phyloP scores from a whole-genome alignment of 305 asterid genomes.

The Plantago coronopus region DNA sequence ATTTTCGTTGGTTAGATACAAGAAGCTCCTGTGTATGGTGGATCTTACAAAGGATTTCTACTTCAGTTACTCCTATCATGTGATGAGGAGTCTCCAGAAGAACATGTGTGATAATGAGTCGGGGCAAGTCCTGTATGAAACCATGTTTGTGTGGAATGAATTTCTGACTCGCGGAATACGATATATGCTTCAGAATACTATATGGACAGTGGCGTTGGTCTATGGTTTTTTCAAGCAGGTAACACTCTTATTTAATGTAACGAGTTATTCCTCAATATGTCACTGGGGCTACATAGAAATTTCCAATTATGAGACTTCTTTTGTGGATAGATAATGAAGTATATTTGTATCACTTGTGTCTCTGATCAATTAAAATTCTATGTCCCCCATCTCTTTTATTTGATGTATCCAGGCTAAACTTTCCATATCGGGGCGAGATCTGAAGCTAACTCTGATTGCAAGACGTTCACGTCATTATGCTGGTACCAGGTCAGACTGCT shows the following conservation, averaged over 20 bases:
- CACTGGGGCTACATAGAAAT: background rate
- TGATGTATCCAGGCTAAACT: slow-evolving; percentile 58
- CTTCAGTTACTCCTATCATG: slow-evolving; percentile 93
- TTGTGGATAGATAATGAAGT: slow-evolving; percentile 5
- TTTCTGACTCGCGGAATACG: slow-evolving; percentile 87
- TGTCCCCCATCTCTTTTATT: slow-evolving; percentile 28
- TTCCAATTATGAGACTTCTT: background rate
- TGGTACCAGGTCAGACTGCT: slow-evolving; percentile 74
- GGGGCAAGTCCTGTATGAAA: slow-evolving; percentile 69
- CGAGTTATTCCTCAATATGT: slow-evolving; percentile 8
- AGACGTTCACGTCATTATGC: slow-evolving; percentile 98
- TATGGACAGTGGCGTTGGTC: slow-evolving; percentile 95
- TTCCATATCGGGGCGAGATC: slow-evolving; percentile 74
- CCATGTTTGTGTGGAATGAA: slow-evolving; percentile 99
- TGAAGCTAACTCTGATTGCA: slow-evolving; percentile 72
- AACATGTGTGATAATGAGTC: slow-evolving; percentile 58
- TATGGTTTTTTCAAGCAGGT: slow-evolving; percentile 98
- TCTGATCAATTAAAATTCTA: slow-evolving; percentile 13
- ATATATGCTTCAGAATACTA: slow-evolving; percentile 71
- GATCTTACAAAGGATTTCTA: slow-evolving; percentile 98
- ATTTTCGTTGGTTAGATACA: slow-evolving; percentile 54
- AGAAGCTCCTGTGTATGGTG: slow-evolving; percentile 87
- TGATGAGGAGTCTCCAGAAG: slow-evolving; percentile 94
- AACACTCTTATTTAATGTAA: slow-evolving; percentile 22
- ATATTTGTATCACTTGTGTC: slow-evolving; percentile 9